A percentile compares a stretch with the other conserved stretches of the same genome.
phyloP scores from a whole-genome alignment of 208 protist species.

The Balamuthia mandrillaris region DNA sequence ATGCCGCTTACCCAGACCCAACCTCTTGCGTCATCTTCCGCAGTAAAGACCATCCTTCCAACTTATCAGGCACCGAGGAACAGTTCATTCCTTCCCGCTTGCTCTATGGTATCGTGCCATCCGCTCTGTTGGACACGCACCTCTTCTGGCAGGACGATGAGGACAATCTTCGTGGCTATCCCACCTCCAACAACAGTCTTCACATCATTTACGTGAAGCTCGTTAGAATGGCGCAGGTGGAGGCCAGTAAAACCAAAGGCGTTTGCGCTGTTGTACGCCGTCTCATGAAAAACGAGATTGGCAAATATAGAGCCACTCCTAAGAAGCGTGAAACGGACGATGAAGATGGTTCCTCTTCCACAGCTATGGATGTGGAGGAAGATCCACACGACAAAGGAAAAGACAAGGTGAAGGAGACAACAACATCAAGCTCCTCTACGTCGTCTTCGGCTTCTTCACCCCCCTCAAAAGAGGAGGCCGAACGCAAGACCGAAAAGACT shows the following conservation, averaged over 20 bases:
- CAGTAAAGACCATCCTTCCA: conserved; percentile 29
- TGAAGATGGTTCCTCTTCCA: not conserved
- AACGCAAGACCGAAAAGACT: conserved; percentile 32
- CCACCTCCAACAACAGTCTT: not conserved
- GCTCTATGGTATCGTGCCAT: conserved; percentile 60
- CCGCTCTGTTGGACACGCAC: conserved; percentile 59
- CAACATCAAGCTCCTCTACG: not conserved
- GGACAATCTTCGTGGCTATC: conserved; percentile 33
- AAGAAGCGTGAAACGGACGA: not conserved
- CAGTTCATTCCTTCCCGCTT: conserved; percentile 62
- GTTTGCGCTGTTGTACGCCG: conserved; percentile 31
- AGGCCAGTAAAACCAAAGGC: not conserved
- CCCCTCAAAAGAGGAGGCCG: conserved; percentile 5
- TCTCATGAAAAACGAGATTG: conserved; percentile 11
- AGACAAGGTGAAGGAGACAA: not conserved
- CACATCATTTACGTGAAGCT: conserved; percentile 36
- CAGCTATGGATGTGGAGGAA: not conserved
- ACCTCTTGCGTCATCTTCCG: conserved; percentile 63
- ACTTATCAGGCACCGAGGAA: conserved; percentile 60
- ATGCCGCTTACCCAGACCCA: not conserved
- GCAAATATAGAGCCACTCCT: not conserved
- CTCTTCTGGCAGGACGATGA: conserved; percentile 67
- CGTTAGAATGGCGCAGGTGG: conserved; percentile 1
- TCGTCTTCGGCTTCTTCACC: not conserved
- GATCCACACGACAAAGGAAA: conserved; percentile 19